These are phyloP conservation scores for Cutaneotrichosporon mucoides DNA, from an alignment of 1,284 basidiomycete species.

Conservation along the genomic window DNA sequence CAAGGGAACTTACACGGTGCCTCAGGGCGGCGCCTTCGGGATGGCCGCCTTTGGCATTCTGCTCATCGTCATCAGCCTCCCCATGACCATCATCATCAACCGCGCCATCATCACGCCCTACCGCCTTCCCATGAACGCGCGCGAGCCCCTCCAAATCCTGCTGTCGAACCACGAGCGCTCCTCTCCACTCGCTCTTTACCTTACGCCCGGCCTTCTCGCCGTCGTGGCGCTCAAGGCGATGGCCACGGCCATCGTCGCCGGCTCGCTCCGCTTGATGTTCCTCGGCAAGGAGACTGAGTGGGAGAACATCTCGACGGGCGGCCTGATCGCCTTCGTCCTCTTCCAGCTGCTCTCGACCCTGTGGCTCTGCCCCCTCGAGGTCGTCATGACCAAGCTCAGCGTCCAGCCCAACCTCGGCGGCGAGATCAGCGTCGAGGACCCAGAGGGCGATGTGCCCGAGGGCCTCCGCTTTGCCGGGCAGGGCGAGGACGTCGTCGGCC, in stretches of 20 bases:
- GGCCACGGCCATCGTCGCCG: slow-evolving; percentile 64
- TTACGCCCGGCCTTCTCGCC: slow-evolving; percentile 74
- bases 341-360: slow-evolving; percentile 58
- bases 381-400: slow-evolving; percentile 71
- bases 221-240: slow-evolving; percentile 64
- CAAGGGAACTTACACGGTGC: slow-evolving; percentile 62
- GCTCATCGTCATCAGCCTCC: slow-evolving; percentile 61
- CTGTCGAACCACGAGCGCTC: slow-evolving; percentile 77
- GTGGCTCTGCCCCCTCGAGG: slow-evolving; percentile 74
- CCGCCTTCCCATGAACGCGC: slow-evolving; percentile 62
- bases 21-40: slow-evolving; percentile 61
- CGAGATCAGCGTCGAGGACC: slow-evolving; percentile 56
- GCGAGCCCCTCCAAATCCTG: slow-evolving; percentile 64
- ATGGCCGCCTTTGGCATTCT: slow-evolving; percentile 49
- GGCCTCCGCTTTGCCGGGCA: slow-evolving; percentile 61
- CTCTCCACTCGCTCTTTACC: slow-evolving; percentile 72
- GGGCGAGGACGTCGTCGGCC: slow-evolving; percentile 82
- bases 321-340: slow-evolving; percentile 57
- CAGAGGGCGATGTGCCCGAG: slow-evolving; percentile 58
- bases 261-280: slow-evolving; percentile 26
- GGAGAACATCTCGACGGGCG: slow-evolving; percentile 13
- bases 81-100: slow-evolving; percentile 72
- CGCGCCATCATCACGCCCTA: slow-evolving; percentile 81
- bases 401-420: slow-evolving; percentile 78
- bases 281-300: slow-evolving; percentile 11